phyloP scores from a whole-genome alignment of 805 yeast species.

The Wickerhamiella nectarea region DNA sequence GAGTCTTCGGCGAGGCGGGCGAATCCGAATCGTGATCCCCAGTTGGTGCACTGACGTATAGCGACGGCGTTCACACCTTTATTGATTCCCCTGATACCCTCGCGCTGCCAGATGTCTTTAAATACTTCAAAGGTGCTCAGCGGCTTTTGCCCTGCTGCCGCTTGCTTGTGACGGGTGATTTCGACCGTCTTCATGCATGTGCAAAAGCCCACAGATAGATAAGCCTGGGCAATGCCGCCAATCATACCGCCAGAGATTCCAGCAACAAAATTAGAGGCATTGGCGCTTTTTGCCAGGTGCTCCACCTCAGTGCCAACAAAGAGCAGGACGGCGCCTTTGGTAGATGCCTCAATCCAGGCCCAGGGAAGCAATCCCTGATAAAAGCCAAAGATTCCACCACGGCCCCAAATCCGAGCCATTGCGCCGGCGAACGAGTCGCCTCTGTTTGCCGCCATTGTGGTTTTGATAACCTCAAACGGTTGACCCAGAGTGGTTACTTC shows the following conservation, averaged over 20 bases:
- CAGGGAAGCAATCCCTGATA: slow-evolving; percentile 97
- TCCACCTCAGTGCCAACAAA: slow-evolving; percentile 91
- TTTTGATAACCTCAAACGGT: slow-evolving; percentile 89
- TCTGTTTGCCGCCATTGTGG: slow-evolving; percentile 98
- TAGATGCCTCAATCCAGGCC: slow-evolving; percentile 99
- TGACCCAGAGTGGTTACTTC: slow-evolving; percentile 94
- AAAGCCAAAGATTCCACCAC: slow-evolving; percentile 87
- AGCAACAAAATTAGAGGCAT: slow-evolving; percentile 52
- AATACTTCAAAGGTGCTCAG: slow-evolving; percentile 77
- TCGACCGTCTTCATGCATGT: slow-evolving; percentile 99
- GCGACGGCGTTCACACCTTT: slow-evolving; percentile 98
- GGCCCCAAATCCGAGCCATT: slow-evolving; percentile 64
- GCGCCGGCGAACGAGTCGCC: slow-evolving; percentile 53
- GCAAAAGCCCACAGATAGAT: slow-evolving; percentile 91
- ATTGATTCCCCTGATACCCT: slow-evolving; percentile 89
- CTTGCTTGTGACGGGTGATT: slow-evolving; percentile 80
- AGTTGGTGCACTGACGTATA: slow-evolving; percentile 95
- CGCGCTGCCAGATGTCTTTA: slow-evolving; percentile 65
- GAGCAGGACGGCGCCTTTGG: slow-evolving; percentile 90
- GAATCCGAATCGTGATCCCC: slow-evolving; percentile 97
- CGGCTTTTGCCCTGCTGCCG: slow-evolving; percentile 49
- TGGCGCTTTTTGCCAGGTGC: slow-evolving; percentile 46
- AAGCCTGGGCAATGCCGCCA: slow-evolving; percentile 96
- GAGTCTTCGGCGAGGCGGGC: slow-evolving; percentile 81
- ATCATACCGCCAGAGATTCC: slow-evolving; percentile 94